Evolutionary conservation across 1,139 yeast species (phyloP), one percentile per base, ranked within the genome.

Genomic region (Eremothecium cymbalariae): DNA sequence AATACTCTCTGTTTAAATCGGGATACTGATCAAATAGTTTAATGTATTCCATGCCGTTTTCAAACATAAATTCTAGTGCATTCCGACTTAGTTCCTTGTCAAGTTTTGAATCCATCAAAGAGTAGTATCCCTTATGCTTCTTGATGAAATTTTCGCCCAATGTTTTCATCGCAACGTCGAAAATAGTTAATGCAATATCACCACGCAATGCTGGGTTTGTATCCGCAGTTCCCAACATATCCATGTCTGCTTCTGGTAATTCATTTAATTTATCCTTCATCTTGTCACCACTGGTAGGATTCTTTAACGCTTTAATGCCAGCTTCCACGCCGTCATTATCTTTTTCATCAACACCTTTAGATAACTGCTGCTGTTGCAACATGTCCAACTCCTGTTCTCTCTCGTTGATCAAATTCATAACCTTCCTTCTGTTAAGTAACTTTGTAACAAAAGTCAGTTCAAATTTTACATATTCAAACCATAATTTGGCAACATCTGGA

Each of bases 201-300:
- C 97, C 96, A 49, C 77, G 76, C 47, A 88, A 66, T 0, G 94
- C 96, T 6, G 96, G 95, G 51, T 86, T 88, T 17, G 85, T 75
- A 34, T 81, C 90, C 9, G 82, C 78, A 45, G 78, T 77, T 23
- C 96, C 96, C 44, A 88, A 65, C 72, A 84, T 78, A 46, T 77
- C 78, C 68, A 85, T 71, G 53, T 86, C 94, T 12, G 88, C 85
- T 46, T 85, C 95, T 0, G 96, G 96, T 45, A 86, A 66, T 37
- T 72, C 70, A 41, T 76, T 76, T 50, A 84, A 65, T 48, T 77
- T 77, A 36, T 72, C 76, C 46, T 74, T 74, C 57, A 77, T 51
- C 13, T 67, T 69, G 35, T 74, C 80, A 31, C 64, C 66, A 25
- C 69, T 68, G 4, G 60, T 51, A 7, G 81, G 76, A 18, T 74